A percentile compares a stretch with the other conserved stretches of the same genome.
Evolutionary conservation across 306 rosid species (phyloP).

Genomic region (Rubus idaeus): DNA sequence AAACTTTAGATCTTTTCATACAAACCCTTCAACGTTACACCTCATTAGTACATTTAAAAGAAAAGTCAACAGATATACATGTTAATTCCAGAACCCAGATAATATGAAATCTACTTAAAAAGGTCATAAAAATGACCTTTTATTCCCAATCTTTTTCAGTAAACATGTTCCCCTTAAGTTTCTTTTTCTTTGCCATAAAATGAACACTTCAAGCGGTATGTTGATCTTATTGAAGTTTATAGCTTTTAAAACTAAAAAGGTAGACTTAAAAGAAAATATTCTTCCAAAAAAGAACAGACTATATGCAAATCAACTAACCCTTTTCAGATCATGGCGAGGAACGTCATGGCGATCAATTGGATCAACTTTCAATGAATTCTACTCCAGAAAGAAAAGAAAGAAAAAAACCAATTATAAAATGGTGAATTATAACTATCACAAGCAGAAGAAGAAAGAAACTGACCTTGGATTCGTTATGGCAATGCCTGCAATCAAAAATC

Average conservation of each 20-base stretch:
- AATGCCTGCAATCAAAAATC: conserved; percentile 50
- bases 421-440: not conserved
- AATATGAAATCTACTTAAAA: not conserved
- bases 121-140: not conserved
- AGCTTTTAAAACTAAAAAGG: not conserved
- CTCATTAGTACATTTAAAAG: not conserved
- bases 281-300: not conserved
- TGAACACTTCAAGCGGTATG: not conserved
- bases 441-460: not conserved
- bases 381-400: conserved; percentile 9
- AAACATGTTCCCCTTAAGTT: not conserved
- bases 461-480: conserved; percentile 50
- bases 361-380: conserved; percentile 63
- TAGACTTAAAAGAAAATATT: not conserved
- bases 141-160: not conserved
- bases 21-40: not conserved
- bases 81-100: not conserved
- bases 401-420: not conserved
- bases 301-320: conserved; percentile 34
- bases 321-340: conserved; percentile 75
- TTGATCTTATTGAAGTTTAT: not conserved
- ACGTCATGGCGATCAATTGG: conserved; percentile 58
- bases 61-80: conserved; percentile 2
- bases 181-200: not conserved
- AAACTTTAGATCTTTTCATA: conserved; percentile 15